A percentile compares a stretch with the other conserved stretches of the same genome.
Conservation (phyloP, 2,329 filamentous ascomycete species). For the Nannizzia gypsea region DNA sequence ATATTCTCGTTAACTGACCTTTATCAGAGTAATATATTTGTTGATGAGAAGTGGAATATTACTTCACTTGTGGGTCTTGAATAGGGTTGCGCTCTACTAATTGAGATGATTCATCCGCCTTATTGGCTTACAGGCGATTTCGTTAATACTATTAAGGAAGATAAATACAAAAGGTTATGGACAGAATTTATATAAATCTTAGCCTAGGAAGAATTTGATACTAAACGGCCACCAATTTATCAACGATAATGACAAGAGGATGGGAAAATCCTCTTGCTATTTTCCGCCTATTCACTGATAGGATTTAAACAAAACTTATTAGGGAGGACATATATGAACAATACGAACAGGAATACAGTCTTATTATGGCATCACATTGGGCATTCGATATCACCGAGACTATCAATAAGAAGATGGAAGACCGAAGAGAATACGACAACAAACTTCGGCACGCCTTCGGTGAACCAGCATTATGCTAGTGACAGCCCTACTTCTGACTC, state of each 20-base stretch:
- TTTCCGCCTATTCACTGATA: conserved; percentile 7
- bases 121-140: conserved; percentile 21
- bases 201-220: conserved; percentile 13
- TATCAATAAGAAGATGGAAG: conserved; percentile 14
- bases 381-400: conserved; percentile 4
- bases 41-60: conserved; percentile 27
- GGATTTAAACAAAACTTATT: conserved; percentile 10
- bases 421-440: conserved; percentile 14
- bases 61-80: conserved; percentile 26
- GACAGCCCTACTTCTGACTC: background rate
- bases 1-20: conserved; percentile 25
- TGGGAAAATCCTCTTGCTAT: conserved; percentile 8
- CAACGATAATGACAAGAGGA: conserved; percentile 8
- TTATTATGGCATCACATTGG: conserved; percentile 14
- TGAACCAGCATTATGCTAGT: conserved; percentile 5
- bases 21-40: conserved; percentile 22
- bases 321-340: conserved; percentile 8
- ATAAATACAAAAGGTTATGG: conserved; percentile 12
- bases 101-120: conserved; percentile 24
- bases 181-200: conserved; percentile 17
- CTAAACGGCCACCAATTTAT: conserved; percentile 3
- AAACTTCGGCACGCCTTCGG: conserved; percentile 5
- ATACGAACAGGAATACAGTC: conserved; percentile 12
- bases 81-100: conserved; percentile 19
- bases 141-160: conserved; percentile 12